A percentile compares a stretch with the other conserved stretches of the same genome.
phyloP scores from a whole-genome alignment of 164 flowering plant species.

The Berberis vulgaris region DNA sequence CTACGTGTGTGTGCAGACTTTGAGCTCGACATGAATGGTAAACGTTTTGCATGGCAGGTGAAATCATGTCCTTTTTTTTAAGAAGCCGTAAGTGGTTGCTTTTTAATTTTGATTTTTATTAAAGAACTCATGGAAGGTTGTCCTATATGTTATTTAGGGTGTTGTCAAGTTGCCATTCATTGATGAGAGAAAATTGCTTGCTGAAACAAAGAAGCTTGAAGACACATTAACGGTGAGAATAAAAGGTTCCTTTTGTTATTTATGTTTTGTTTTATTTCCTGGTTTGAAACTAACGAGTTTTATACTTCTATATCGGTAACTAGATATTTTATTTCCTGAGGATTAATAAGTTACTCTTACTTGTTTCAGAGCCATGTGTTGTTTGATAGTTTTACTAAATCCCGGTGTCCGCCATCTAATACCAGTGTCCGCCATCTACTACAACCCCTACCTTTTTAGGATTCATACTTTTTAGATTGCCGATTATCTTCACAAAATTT shows the following conservation, averaged over 20 bases:
- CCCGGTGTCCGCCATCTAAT: no score
- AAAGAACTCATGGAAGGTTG: neutral
- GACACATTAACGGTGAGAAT: conserved; percentile 61
- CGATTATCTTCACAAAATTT: no score
- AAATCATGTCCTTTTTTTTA: neutral
- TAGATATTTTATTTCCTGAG: no score
- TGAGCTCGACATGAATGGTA: conserved; percentile 96
- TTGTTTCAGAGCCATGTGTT: no score
- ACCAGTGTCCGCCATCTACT: no score
- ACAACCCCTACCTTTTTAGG: no score
- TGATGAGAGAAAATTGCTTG: conserved; percentile 65
- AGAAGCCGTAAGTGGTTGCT: neutral
- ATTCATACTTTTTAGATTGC: no score
- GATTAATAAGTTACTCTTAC: no score
- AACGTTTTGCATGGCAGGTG: conserved; percentile 97
- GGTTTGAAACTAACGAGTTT: neutral
- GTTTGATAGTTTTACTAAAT: no score
- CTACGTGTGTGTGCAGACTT: conserved; percentile 47
- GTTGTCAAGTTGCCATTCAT: conserved; percentile 92
- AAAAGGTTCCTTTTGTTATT: neutral
- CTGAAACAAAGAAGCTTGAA: conserved; percentile 79
- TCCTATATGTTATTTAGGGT: conserved; percentile 45
- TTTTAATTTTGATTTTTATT: conserved; percentile 1
- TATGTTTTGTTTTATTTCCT: neutral
- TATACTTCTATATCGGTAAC: neutral